These are phyloP conservation scores for Colletotrichum lupini DNA, from an alignment of 2,329 filamentous ascomycete species.

Conservation along the genomic window DNA sequence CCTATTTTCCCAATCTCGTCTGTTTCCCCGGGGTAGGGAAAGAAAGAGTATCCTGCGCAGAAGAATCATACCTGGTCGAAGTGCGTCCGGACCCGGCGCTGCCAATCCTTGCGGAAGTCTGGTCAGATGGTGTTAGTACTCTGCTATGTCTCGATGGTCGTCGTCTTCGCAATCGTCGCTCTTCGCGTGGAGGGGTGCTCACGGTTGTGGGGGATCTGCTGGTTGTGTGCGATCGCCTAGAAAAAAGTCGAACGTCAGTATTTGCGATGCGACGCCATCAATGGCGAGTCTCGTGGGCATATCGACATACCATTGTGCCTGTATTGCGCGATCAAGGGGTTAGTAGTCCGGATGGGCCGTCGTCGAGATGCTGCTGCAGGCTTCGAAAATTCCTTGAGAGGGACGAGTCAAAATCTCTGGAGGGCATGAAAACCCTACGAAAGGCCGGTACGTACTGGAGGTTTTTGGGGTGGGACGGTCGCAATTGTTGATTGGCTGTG, in stretches of 20 bases:
- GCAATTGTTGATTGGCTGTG: constrained; percentile 5
- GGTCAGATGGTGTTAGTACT: constrained; percentile 51
- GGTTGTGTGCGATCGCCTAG: constrained; percentile 97
- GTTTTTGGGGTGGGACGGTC: constrained; percentile 7
- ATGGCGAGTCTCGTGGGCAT: constrained; percentile 12
- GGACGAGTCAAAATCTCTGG: constrained; percentile 50
- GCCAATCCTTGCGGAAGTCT: constrained; percentile 99
- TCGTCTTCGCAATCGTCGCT: constrained; percentile 41
- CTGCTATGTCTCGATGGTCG: constrained; percentile 21
- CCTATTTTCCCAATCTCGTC: constrained; percentile 34
- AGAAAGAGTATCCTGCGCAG: neutral
- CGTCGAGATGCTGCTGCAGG: constrained; percentile 34
- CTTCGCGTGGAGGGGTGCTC: constrained; percentile 53
- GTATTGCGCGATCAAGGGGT: constrained; percentile 58
- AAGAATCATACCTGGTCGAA: constrained; percentile 91
- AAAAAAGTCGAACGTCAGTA: constrained; percentile 33
- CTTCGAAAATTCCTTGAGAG: constrained; percentile 43
- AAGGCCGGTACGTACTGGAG: constrained; percentile 30
- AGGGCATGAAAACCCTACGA: constrained; percentile 58
- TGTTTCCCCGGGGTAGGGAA: constrained; percentile 34
- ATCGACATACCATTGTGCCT: constrained; percentile 63
- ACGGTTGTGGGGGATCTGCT: constrained; percentile 97
- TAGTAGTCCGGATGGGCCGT: constrained; percentile 36
- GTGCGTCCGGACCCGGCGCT: constrained; percentile 98
- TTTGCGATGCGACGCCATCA: neutral